phyloP scores from a whole-genome alignment of 2,329 filamentous ascomycete genomes.

The Chrysoporthe austroafricana region DNA sequence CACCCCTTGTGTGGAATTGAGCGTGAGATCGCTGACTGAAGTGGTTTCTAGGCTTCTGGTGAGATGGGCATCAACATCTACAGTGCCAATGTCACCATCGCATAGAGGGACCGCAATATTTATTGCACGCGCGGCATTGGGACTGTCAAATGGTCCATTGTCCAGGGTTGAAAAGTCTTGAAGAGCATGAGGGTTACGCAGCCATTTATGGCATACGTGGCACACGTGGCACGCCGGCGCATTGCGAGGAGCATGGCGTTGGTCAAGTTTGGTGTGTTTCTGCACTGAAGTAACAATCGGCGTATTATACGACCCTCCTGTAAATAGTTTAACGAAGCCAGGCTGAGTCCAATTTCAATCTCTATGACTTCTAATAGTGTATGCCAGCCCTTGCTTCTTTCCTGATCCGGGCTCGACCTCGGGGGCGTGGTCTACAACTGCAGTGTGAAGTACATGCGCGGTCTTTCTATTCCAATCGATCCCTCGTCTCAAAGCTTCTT shows the following conservation, averaged over 20 bases:
- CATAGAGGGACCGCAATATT: background rate
- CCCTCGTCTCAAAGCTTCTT: too few relatives aligned
- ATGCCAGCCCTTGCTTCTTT: background rate
- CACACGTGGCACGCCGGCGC: background rate
- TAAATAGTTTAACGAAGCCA: background rate
- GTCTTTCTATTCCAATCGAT: background rate
- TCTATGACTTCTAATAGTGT: background rate
- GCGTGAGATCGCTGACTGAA: background rate
- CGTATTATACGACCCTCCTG: background rate
- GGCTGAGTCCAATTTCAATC: background rate
- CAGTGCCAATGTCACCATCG: constrained; percentile 20
- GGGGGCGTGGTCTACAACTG: background rate
- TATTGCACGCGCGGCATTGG: background rate
- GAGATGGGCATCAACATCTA: constrained; percentile 6
- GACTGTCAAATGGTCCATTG: background rate
- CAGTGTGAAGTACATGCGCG: background rate
- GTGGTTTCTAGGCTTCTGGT: constrained; percentile 17
- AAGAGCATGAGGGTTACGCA: background rate
- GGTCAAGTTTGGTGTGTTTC: background rate
- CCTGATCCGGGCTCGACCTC: background rate
- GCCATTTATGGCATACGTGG: background rate
- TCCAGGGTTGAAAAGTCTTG: background rate
- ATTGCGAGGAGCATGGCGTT: background rate
- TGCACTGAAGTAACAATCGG: background rate
- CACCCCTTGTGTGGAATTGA: background rate